A percentile compares a stretch with the other conserved stretches of the same genome.
These are phyloP conservation scores for Aspergillus texensis DNA, from an alignment of 2,329 filamentous ascomycete species.

Conservation along the genomic window DNA sequence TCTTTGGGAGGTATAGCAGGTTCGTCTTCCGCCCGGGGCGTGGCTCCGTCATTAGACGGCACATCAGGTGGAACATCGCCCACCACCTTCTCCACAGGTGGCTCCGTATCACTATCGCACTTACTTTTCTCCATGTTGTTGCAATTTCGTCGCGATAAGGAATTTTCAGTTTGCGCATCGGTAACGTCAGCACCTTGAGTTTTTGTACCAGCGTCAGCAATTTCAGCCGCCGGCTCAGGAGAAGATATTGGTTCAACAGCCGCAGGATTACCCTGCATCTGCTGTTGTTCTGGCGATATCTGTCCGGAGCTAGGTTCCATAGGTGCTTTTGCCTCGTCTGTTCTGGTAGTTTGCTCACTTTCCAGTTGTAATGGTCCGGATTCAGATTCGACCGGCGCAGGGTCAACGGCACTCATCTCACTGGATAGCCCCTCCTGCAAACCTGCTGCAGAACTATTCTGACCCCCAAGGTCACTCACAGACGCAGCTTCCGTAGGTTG, in stretches of 20 bases:
- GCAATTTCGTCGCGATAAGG: slow-evolving; percentile 19
- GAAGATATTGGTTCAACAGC: not conserved
- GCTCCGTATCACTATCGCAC: slow-evolving; percentile 17
- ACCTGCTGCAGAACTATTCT: not conserved
- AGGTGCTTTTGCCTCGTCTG: slow-evolving; percentile 1
- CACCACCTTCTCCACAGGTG: slow-evolving; percentile 8
- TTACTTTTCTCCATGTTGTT: slow-evolving; percentile 29
- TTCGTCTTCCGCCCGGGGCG: slow-evolving; percentile 1
- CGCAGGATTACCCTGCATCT: not conserved
- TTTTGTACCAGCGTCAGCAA: not conserved
- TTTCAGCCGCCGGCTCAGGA: not conserved
- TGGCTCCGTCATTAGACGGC: not conserved
- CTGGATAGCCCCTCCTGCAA: not conserved
- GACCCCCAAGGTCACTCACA: too few relatives aligned
- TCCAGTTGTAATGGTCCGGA: not conserved
- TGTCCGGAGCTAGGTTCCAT: not conserved
- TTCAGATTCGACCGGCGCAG: not conserved
- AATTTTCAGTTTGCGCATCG: slow-evolving; percentile 11
- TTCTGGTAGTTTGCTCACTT: not conserved
- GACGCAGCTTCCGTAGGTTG: not conserved
- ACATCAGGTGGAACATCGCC: slow-evolving; percentile 8
- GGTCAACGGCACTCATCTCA: not conserved
- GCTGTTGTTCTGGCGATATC: not conserved
- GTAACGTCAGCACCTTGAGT: slow-evolving; percentile 5
- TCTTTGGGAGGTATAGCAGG: slow-evolving; percentile 20